Conservation (phyloP, 345 rosid species). For the Nephelium lappaceum region DNA sequence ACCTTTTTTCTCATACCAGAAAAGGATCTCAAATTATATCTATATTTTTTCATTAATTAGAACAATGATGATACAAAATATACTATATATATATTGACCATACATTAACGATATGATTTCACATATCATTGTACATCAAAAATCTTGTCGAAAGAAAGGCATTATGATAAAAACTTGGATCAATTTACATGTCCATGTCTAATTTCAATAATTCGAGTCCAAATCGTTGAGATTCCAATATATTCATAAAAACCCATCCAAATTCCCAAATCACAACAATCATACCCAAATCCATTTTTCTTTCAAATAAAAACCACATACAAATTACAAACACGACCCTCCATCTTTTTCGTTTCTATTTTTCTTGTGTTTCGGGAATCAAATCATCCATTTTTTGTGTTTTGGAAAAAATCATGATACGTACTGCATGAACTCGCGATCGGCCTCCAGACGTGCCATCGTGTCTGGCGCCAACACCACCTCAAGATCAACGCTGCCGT, state of each 20-base stretch:
- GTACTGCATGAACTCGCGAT: conserved; percentile 84
- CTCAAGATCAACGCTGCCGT: conserved; percentile 88
- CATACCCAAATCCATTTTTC: background rate
- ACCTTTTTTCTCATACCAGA: too few relatives aligned
- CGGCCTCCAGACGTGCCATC: conserved; percentile 65
- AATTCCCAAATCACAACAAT: background rate
- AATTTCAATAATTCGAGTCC: background rate
- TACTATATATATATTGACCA: too few relatives aligned
- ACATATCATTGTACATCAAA: too few relatives aligned
- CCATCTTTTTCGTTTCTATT: background rate
- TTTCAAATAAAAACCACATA: background rate
- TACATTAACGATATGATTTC: too few relatives aligned
- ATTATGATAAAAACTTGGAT: too few relatives aligned
- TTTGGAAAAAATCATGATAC: conserved; percentile 33
- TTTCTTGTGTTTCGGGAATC: background rate
- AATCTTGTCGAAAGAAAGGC: too few relatives aligned
- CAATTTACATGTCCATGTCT: background rate
- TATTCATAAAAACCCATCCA: background rate
- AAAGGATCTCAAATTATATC: too few relatives aligned
- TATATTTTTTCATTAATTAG: too few relatives aligned
- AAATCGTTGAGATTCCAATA: background rate
- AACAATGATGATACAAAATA: too few relatives aligned
- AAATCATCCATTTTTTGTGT: background rate
- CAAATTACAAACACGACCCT: background rate
- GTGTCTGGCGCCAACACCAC: conserved; percentile 80